phyloP scores from a whole-genome alignment of 192 early-diverging fungal species.

The Gonapodya prolifera region DNA sequence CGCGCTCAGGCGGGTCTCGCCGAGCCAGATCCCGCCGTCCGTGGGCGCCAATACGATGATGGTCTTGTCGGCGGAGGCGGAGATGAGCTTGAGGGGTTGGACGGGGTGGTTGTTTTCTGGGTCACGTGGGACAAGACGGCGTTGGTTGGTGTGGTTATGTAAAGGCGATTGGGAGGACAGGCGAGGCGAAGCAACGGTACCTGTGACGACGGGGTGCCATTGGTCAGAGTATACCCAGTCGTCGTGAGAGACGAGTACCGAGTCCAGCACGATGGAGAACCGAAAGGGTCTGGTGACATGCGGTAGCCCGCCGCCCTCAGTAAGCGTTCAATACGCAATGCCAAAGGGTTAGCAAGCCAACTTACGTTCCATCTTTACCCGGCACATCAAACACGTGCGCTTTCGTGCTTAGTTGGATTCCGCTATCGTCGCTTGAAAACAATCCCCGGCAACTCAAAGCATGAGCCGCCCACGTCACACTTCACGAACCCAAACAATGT shows the following conservation, averaged over 20 bases:
- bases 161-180: constrained; percentile 11
- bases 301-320: not conserved
- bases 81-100: constrained; percentile 59
- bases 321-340: constrained; percentile 5
- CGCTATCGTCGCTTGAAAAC: constrained; percentile 16
- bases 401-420: constrained; percentile 64
- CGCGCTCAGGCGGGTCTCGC: constrained; percentile 74
- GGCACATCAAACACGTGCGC: constrained; percentile 61
- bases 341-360: not conserved
- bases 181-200: constrained; percentile 8
- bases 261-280: constrained; percentile 61
- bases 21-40: constrained; percentile 70
- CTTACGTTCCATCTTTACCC: constrained; percentile 6
- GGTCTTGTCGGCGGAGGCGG: constrained; percentile 83
- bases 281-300: constrained; percentile 4
- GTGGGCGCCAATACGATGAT: constrained; percentile 82
- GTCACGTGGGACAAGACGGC: constrained; percentile 3
- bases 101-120: constrained; percentile 16
- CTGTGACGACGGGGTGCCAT: constrained; percentile 52
- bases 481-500: not conserved
- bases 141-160: constrained; percentile 2
- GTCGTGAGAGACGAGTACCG: constrained; percentile 89
- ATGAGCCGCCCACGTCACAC: too few relatives aligned
- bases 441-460: too few relatives aligned
- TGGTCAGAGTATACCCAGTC: constrained; percentile 81